Percentiles rank a stretch among this genome's conserved stretches.
These are phyloP conservation scores for Neurospora sp. DNA, from an alignment of 495 filamentous ascomycete genomes.

Conservation along the genomic window DNA sequence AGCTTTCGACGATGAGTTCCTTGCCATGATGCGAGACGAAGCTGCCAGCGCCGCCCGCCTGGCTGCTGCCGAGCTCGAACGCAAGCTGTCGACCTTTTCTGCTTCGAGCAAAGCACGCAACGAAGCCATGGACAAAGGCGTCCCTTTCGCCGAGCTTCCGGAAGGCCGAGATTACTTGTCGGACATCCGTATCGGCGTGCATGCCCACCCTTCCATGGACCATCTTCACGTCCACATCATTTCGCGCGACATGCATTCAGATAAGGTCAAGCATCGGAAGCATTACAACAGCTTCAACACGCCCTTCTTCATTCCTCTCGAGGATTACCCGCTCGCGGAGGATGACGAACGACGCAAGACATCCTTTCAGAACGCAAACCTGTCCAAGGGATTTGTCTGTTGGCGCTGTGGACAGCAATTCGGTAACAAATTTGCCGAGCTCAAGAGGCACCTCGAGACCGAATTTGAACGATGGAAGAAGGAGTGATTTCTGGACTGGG, in stretches of 20 bases:
- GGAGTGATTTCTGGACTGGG: conserved; percentile 29
- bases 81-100: conserved; percentile 56
- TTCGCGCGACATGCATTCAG: conserved; percentile 59
- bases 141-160: conserved; percentile 43
- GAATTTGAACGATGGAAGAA: conserved; percentile 80
- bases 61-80: conserved; percentile 66
- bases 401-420: conserved; percentile 80
- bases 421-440: conserved; percentile 54
- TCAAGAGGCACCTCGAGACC: conserved; percentile 70
- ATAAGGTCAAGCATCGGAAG: conserved; percentile 64
- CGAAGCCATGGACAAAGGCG: conserved; percentile 34
- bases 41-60: conserved; percentile 48
- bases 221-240: conserved; percentile 89
- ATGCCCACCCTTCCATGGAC: conserved; percentile 83
- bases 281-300: conserved; percentile 92
- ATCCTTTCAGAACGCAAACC: conserved; percentile 38
- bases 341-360: conserved; percentile 52
- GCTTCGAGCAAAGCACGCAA: conserved; percentile 44
- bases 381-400: conserved; percentile 57
- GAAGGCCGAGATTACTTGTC: conserved; percentile 64
- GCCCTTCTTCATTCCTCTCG: conserved; percentile 73
- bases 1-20: conserved; percentile 68
- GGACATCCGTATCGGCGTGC: conserved; percentile 72
- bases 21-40: conserved; percentile 52
- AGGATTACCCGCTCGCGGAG: conserved; percentile 63